Evolutionary conservation across 1,139 yeast genomes (phyloP).

Genomic region (Candida tunisiensis): DNA sequence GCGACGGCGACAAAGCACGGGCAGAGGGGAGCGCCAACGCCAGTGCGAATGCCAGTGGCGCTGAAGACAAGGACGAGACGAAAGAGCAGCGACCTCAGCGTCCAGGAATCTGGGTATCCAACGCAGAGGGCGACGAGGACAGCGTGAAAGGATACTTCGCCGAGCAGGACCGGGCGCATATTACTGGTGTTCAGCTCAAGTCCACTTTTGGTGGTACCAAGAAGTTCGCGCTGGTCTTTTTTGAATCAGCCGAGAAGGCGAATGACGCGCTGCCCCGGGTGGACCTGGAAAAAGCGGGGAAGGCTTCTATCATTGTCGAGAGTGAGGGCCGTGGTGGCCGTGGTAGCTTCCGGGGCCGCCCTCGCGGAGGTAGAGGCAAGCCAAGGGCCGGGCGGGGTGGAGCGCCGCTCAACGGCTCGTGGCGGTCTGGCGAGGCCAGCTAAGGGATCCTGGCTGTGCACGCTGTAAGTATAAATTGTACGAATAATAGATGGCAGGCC

Average conservation of each 20-base stretch:
- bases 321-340: constrained; percentile 4
- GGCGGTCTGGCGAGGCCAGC: too few relatives aligned
- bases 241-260: constrained; percentile 19
- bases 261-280: constrained; percentile 18
- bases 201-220: constrained; percentile 8
- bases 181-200: constrained; percentile 16
- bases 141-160: constrained; percentile 17
- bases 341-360: constrained; percentile 5
- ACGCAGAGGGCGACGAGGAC: constrained; percentile 18
- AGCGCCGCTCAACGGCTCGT: too few relatives aligned
- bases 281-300: constrained; percentile 15
- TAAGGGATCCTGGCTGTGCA: too few relatives aligned
- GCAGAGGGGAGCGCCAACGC: constrained; percentile 2
- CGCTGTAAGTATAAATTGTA: too few relatives aligned
- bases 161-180: constrained; percentile 15
- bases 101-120: constrained; percentile 24
- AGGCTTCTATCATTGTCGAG: constrained; percentile 10
- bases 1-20: too few relatives aligned
- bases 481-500: too few relatives aligned
- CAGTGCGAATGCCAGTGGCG: constrained; percentile 3
- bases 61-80: constrained; percentile 1
- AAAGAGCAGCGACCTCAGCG: constrained; percentile 5
- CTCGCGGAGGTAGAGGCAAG: constrained; percentile 6
- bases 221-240: constrained; percentile 22
- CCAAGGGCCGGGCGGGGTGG: constrained; percentile 1